Percentiles rank a stretch among this genome's conserved stretches.
These are phyloP conservation scores for Nakazawaea anatomiae DNA, from an alignment of 805 yeast species.

Conservation along the genomic window DNA sequence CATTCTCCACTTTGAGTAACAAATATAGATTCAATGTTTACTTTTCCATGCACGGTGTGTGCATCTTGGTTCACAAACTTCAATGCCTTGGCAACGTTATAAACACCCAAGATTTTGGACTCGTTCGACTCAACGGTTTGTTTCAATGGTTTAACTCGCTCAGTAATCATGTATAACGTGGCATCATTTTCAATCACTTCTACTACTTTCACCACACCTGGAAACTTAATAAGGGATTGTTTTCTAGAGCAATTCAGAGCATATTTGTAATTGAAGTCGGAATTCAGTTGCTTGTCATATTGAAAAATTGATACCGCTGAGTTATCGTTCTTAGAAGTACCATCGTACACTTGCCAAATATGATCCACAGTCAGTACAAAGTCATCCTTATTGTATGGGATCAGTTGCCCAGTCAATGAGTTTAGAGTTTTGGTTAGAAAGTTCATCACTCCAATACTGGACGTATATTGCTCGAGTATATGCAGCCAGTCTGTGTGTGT, in stretches of 20 bases:
- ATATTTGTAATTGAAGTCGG: conserved; percentile 22
- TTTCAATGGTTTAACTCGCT: conserved; percentile 51
- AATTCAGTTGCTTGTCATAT: conserved; percentile 38
- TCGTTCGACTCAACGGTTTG: conserved; percentile 23
- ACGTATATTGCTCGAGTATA: no score
- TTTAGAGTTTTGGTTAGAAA: conserved; percentile 61
- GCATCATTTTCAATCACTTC: conserved; percentile 63
- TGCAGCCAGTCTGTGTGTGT: no score
- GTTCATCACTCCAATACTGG: conserved; percentile 35
- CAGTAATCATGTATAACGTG: conserved; percentile 57
- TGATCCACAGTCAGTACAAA: conserved; percentile 21
- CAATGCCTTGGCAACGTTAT: conserved; percentile 47
- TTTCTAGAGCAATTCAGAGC: conserved; percentile 41
- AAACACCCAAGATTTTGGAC: conserved; percentile 47
- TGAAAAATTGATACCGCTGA: conserved; percentile 59
- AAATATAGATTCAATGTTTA: conserved; percentile 52
- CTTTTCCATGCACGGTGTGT: conserved; percentile 56
- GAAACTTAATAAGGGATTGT: conserved; percentile 55
- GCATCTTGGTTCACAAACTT: conserved; percentile 54
- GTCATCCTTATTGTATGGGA: conserved; percentile 54
- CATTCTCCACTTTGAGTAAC: conserved; percentile 73
- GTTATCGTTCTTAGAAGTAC: conserved; percentile 44
- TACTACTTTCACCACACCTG: conserved; percentile 58
- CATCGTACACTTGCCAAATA: conserved; percentile 63
- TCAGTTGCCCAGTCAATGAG: conserved; percentile 47